These are phyloP conservation scores for Nymphaea colorata DNA, from an alignment of 164 flowering plant genomes.

Conservation along the genomic window DNA sequence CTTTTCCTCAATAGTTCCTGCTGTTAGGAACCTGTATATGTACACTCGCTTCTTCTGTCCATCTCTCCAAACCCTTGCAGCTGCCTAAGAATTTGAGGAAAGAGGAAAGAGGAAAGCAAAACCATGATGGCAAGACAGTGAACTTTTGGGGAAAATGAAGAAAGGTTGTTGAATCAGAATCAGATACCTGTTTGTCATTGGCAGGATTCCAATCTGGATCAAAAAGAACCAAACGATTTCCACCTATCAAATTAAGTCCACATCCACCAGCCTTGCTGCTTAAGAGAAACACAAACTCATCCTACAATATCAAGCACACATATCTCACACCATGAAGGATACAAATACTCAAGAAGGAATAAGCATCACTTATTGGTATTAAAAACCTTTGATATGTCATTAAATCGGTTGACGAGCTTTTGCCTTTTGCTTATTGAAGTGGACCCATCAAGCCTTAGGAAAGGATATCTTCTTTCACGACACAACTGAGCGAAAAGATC, in stretches of 20 bases:
- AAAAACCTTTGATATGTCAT: constrained; percentile 66
- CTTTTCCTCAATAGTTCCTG: constrained; percentile 99
- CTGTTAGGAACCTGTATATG: constrained; percentile 85
- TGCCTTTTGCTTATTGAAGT: constrained; percentile 92
- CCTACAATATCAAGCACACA: constrained; percentile 35
- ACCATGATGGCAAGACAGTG: constrained; percentile 1
- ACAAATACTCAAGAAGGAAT: not conserved
- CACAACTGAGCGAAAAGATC: constrained; percentile 96
- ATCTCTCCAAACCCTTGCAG: constrained; percentile 99
- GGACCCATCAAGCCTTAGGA: constrained; percentile 89
- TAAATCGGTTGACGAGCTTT: constrained; percentile 77
- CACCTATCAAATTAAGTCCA: constrained; percentile 97
- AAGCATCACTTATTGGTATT: not conserved
- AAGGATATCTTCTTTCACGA: constrained; percentile 94
- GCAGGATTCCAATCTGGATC: constrained; percentile 99
- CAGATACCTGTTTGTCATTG: constrained; percentile 89
- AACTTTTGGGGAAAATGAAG: not conserved
- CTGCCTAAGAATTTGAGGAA: constrained; percentile 44
- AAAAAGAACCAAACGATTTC: constrained; percentile 86
- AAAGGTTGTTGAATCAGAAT: not conserved
- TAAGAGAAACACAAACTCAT: constrained; percentile 91
- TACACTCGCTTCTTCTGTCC: constrained; percentile 99
- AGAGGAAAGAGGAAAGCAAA: constrained; percentile 4
- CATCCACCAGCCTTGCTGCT: constrained; percentile 99
- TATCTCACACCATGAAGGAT: not conserved